Evolutionary conservation across 2,329 filamentous ascomycete species (phyloP), one percentile per base, ranked within the genome.

Genomic region (Apiospora hydei): DNA sequence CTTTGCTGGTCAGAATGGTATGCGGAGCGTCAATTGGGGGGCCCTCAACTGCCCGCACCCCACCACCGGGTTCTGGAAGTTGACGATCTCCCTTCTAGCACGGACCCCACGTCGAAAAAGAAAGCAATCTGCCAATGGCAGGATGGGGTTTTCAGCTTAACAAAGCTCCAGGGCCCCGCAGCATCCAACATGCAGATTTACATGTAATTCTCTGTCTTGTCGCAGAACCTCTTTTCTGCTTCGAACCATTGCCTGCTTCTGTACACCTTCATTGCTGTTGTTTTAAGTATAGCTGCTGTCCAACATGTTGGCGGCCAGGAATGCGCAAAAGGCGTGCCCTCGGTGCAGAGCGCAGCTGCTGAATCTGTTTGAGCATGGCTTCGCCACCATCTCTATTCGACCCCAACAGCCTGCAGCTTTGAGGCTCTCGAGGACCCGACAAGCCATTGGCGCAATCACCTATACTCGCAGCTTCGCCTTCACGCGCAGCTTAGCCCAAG

Each of bases 231-330:
- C 68, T 43, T 68, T 38, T 71, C 51, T 73, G 30, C 38, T 46
- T 14, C 41, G 69, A 6, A 53, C 53, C 71, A 78, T n/a, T 30
- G n/a, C 13, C 18, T 41, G 11, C 1, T 41, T 11, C 34, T 61
- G 16, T 10, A 30, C 18, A 18, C 7, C 21, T 7, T 21, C 14
- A 21, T 38, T 6, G n/a, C 57, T n/a, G 34, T 14, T 41, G 7
- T 21, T 38, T 7, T 24, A 10, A 64, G 1, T 18, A 24, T n/a
- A 10, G 18, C 10, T 5, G 21, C n/a, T 41, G 5, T 8, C 53
- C 4, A 67, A 67, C 43, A 84, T 84, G 83, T 74, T 84, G 73
- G 80, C 82, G 70, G 82, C 80, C n/a, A 76, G 80, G 49, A 83
- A 81, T 75, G 75, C 79, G 44, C 82, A 80, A 71, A 79, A 79